phyloP scores from a whole-genome alignment of 306 rosid species.

The Pyrus betulifolia region DNA sequence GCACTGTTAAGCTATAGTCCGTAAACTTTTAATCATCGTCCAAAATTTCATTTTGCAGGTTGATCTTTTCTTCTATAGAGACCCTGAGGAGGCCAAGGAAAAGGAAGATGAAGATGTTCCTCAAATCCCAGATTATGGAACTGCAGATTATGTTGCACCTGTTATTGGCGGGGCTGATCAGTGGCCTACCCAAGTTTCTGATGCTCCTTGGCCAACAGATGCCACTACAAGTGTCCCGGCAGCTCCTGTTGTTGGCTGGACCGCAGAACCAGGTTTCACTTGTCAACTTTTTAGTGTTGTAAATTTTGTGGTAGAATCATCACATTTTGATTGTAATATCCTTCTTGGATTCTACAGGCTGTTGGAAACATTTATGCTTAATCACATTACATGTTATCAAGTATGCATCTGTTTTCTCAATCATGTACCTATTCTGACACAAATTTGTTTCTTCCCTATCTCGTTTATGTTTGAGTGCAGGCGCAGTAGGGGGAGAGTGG shows the following conservation, averaged over 20 bases:
- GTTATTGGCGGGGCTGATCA: not conserved
- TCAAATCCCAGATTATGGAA: not conserved
- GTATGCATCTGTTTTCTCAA: not conserved
- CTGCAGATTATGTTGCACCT: conserved; percentile 9
- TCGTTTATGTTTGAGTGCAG: not conserved
- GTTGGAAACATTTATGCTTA: not conserved
- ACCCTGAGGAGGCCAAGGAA: conserved; percentile 64
- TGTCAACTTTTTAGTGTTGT: not conserved
- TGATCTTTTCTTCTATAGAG: conserved; percentile 81
- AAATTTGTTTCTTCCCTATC: not conserved
- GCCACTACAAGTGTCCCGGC: conserved; percentile 7
- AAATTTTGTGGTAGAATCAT: not conserved
- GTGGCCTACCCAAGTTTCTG: conserved; percentile 32
- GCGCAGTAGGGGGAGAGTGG: conserved; percentile 28
- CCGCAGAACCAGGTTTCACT: conserved; percentile 18
- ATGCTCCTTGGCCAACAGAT: conserved; percentile 31
- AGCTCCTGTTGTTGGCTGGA: conserved; percentile 20
- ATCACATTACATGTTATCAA: not conserved
- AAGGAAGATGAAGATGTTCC: conserved; percentile 67
- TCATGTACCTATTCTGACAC: not conserved
- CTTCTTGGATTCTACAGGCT: not conserved
- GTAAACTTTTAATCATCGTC: no score
- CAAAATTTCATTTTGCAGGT: conserved; percentile 39
- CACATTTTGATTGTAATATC: not conserved
- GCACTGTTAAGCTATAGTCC: not conserved